Evolutionary conservation across 2,329 filamentous ascomycete species (phyloP).

Genomic region (Myriosclerotinia curreyana): DNA sequence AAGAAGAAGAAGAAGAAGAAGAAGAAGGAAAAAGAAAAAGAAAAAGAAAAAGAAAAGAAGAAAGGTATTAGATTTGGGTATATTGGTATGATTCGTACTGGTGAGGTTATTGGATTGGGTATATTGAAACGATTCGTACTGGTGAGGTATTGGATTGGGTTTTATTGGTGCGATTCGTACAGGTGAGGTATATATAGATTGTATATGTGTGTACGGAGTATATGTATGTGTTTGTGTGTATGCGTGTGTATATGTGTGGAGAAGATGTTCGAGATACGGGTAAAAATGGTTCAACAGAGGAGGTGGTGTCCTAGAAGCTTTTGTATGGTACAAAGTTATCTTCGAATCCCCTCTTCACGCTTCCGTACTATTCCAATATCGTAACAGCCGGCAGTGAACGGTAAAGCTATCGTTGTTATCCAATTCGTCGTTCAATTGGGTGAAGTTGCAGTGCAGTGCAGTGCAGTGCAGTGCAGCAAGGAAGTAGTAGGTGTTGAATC

Average conservation of each 20-base stretch:
- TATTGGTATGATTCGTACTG: too few species aligned
- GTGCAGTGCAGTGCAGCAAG: too few species aligned
- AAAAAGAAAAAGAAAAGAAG: too few species aligned
- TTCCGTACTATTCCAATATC: background rate
- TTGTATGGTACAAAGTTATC: background rate
- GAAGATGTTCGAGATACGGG: too few species aligned
- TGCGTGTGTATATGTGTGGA: too few species aligned
- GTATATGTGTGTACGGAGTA: background rate
- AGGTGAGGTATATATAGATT: background rate
- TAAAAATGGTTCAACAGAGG: background rate
- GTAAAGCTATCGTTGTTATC: background rate
- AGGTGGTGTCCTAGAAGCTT: background rate
- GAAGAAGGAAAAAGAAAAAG: too few species aligned
- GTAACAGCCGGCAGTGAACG: too few species aligned
- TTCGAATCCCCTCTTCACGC: constrained; percentile 7
- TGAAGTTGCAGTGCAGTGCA: constrained; percentile 9
- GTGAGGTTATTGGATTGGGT: too few species aligned
- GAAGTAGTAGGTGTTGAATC: background rate
- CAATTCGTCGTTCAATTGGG: constrained; percentile 10
- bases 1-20: too few species aligned
- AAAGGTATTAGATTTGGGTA: too few species aligned
- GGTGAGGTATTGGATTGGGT: too few species aligned
- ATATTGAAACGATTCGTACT: background rate
- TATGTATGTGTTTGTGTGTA: too few species aligned
- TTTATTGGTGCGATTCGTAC: background rate